Base-by-base conservation (phyloP, 768 basidiomycete genomes). In the Cystoderma amianthinum region DNA sequence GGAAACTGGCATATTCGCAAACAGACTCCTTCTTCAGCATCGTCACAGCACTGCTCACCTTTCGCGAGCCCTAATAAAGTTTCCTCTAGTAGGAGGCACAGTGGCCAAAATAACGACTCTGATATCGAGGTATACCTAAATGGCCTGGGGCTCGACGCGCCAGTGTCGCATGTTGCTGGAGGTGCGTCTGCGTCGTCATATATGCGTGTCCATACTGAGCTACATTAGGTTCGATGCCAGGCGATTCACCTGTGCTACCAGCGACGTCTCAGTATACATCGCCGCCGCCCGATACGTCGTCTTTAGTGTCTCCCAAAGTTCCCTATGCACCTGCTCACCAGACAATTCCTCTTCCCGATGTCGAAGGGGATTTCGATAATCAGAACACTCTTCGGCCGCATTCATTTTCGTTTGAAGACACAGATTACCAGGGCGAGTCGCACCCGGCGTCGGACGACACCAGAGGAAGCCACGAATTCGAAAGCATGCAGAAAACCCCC, bases 401-500 rank as follows among this genome's bases (percentile, higher is more conserved):
- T 19, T 25, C 40, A 21, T 28, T 21, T 30, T 37, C 38, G n/a
- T 39, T 35, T 5, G 44, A 44, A 22, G 34, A 41, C 24, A 17
- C 36, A 11, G 13, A 32, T 18, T 20, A 42, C 7, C 39, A 39
- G n/a, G 33, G 48, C 50, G 45, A 39, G 4, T 48, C 46, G 1
- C 49, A 50, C 15, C 38, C 47, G 13, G 43, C 36, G 11, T 33
- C 52, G 15, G 39, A 50, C 39, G 40, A 41, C 35, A 25, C 40
- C 30, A 47, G 43, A 6, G 9, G n/a, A 7, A 36, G 17, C 7
- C 18, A n/a, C 16, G n/a, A 36, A 9, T 36, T 36, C 34, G 34
- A 36, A 19, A 36, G 34, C 12, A 20, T 46, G 0, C 51, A 61
- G 41, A 74, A 71, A 54, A 79, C 84, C 1, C 85, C 88, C 1